A percentile compares a stretch with the other conserved stretches of the same genome.
Conservation (phyloP, 108 stramenopile genomes). For the Phaeodactylum tricornutum region DNA sequence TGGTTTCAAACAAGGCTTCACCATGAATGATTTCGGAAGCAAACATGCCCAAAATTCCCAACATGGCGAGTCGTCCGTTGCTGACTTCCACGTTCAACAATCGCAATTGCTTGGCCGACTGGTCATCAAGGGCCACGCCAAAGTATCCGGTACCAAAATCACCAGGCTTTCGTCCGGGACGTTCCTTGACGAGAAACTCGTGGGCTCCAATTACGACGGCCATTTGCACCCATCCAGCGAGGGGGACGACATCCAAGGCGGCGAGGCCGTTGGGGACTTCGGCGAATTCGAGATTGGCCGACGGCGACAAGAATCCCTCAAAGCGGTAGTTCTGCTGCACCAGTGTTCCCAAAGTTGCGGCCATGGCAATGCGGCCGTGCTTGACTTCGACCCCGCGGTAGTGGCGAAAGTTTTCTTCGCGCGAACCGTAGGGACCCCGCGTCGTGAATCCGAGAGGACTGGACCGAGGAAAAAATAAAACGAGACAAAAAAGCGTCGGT, state of each 20-base stretch:
- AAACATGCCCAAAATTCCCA: constrained; percentile 75
- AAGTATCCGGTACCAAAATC: constrained; percentile 33
- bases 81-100: constrained; percentile 39
- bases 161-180: constrained; percentile 19
- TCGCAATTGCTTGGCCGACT: constrained; percentile 9
- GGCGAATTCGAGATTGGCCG: constrained; percentile 31
- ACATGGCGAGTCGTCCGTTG: constrained; percentile 70
- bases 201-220: constrained; percentile 47
- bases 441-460: constrained; percentile 16
- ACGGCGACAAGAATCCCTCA: constrained; percentile 28
- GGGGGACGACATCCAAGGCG: constrained; percentile 48
- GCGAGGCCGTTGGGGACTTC: constrained; percentile 29
- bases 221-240: constrained; percentile 34
- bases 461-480: too few relatives aligned
- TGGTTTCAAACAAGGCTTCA: not conserved
- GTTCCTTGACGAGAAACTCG: constrained; percentile 35
- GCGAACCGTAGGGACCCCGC: constrained; percentile 17
- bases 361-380: constrained; percentile 73
- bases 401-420: constrained; percentile 17
- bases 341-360: constrained; percentile 49
- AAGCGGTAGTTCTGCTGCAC: constrained; percentile 27
- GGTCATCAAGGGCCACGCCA: constrained; percentile 17
- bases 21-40: not conserved
- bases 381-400: constrained; percentile 57
- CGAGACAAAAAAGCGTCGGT: not conserved